A percentile compares a stretch with the other conserved stretches of the same genome.
Evolutionary conservation across 768 basidiomycete genomes (phyloP).

Genomic region (Suillus bovinus): DNA sequence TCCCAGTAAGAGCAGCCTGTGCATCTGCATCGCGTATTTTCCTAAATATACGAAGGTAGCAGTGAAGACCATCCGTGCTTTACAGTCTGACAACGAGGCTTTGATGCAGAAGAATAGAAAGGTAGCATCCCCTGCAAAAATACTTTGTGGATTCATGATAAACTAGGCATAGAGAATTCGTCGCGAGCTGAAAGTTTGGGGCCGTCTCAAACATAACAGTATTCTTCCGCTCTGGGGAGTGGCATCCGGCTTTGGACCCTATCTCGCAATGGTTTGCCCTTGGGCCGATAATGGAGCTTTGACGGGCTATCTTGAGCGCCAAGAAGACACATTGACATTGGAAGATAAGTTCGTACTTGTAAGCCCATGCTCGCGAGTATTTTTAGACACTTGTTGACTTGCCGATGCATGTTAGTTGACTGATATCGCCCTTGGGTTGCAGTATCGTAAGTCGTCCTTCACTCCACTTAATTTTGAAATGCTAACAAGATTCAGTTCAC

Average conservation of each 20-base stretch:
- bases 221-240: conserved; percentile 15
- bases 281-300: conserved; percentile 20
- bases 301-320: conserved; percentile 14
- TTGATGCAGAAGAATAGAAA: not conserved
- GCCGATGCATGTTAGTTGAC: not conserved
- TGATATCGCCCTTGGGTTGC: not conserved
- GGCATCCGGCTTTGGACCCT: conserved; percentile 21
- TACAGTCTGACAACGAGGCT: not conserved
- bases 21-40: not conserved
- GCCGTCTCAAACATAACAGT: not conserved
- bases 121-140: not conserved
- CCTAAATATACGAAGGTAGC: not conserved
- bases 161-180: conserved; percentile 15
- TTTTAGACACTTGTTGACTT: not conserved
- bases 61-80: conserved; percentile 9
- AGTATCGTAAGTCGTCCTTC: not conserved
- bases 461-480: not conserved
- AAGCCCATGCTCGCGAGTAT: not conserved
- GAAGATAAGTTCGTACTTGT: conserved; percentile 20
- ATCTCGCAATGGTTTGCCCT: conserved; percentile 23
- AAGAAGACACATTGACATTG: conserved; percentile 6
- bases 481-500: conserved; percentile 4
- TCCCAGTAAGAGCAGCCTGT: not conserved
- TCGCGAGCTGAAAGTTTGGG: conserved; percentile 26
- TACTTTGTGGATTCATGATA: not conserved